Evolutionary conservation across 495 filamentous ascomycete genomes (phyloP), one percentile per base, ranked within the genome.

Genomic region (Hyaloscypha finlandica): DNA sequence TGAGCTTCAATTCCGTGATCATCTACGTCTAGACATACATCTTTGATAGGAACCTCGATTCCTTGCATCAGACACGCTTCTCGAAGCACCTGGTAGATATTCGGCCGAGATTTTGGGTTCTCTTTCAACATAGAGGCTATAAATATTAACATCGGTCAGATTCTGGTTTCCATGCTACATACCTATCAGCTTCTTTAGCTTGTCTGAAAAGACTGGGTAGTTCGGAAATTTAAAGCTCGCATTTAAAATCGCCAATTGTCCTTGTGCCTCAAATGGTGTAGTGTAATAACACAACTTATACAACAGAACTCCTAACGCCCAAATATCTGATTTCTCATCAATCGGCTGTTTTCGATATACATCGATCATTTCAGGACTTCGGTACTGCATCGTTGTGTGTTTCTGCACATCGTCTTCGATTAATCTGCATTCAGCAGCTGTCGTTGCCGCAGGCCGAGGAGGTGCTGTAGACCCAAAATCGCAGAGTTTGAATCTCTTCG

Each of bases 211-310:
- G 25, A 83, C 74, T 33, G 95, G 95, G 73, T 97, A 92, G 52
- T 82, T 81, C 25, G 96, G 96, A 75, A 90, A 98, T 75, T 92
- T 95, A 86, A 91, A 99, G 72, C 86, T 96, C 51, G 96, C 95
- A 74, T 97, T 98, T 51, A 99, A 81, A 70, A 99, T 99, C n/a
- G 95, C 95, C 79, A 98, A 92, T 79, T 97, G 94, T 22, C 95
- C 95, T 71, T 95, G 91, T 64, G 97, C 96, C 78, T 99, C 95
- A 73, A 99, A 99, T 4, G 95, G 95, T 9, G 95, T 99, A 32
- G 96, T 99, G 80, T 98, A 99, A 81, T 98, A 99, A 80, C 95
- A 99, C 62, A 99, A 84, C 82, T 99, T 99, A 82, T 98, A 99
- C 58, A 99, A 81, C 57, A 99, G 82, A 35, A 99, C 95, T 16